A percentile compares a stretch with the other conserved stretches of the same genome.
phyloP scores from a whole-genome alignment of 148 eudicot species.

The Silene latifolia region DNA sequence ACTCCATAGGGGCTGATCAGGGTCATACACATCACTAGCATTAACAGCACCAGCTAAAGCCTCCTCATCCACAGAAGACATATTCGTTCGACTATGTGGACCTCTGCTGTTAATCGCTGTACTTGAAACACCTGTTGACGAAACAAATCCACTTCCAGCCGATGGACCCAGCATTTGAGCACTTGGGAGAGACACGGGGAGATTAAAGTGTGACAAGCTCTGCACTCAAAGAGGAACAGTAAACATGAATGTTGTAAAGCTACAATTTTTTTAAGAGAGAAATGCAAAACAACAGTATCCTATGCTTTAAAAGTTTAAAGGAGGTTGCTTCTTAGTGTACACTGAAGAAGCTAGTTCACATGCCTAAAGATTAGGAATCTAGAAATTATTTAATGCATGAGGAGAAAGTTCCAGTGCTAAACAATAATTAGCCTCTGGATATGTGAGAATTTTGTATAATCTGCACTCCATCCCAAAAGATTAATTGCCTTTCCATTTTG shows the following conservation, averaged over 20 bases:
- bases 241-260: conserved; percentile 1
- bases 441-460: neutral
- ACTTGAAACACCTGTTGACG: conserved; percentile 48
- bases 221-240: conserved; percentile 34
- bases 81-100: conserved; percentile 45
- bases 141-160: conserved; percentile 50
- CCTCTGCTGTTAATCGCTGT: conserved; percentile 43
- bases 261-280: neutral
- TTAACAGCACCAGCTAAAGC: conserved; percentile 34
- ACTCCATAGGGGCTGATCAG: conserved; percentile 92
- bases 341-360: neutral
- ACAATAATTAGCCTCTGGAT: too few relatives aligned
- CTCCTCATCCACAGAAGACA: conserved; percentile 42
- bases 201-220: conserved; percentile 96
- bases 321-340: neutral
- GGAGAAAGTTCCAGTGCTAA: neutral
- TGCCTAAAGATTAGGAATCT: neutral
- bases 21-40: conserved; percentile 76
- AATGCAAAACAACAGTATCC: too few relatives aligned
- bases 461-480: neutral
- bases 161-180: conserved; percentile 57
- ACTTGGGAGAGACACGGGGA: conserved; percentile 83
- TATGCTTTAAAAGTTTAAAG: too few relatives aligned
- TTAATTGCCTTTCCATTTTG: too few relatives aligned
- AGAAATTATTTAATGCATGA: neutral